Evolutionary conservation across 2,329 filamentous ascomycete species (phyloP).

Genomic region (Tricladium varicosporioides): DNA sequence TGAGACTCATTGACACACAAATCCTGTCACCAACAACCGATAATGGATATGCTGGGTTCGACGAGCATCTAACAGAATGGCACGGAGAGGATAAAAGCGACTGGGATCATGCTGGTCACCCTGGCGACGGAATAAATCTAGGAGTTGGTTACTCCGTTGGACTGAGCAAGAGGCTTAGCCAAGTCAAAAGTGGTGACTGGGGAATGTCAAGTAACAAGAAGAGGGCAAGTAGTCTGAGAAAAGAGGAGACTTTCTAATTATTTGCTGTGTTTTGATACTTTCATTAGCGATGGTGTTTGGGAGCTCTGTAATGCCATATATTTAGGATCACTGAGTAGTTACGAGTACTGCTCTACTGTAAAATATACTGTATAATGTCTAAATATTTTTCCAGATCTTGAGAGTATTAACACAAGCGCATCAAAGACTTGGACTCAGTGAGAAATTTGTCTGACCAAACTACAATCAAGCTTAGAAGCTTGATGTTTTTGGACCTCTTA

Average conservation of each 20-base stretch:
- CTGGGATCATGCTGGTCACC: conserved; percentile 25
- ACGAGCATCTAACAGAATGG: conserved; percentile 7
- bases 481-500: no score
- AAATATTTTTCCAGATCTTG: no score
- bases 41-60: background rate
- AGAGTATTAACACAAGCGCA: no score
- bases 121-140: conserved; percentile 15
- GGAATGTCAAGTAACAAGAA: conserved; percentile 26
- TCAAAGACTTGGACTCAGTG: no score
- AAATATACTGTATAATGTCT: no score
- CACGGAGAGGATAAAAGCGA: conserved; percentile 21
- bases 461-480: no score
- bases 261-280: background rate
- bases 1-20: conserved; percentile 22
- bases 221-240: conserved; percentile 31
- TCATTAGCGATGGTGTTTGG: background rate
- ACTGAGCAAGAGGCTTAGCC: conserved; percentile 28
- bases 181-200: conserved; percentile 31
- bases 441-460: no score
- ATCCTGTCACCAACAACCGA: no score
- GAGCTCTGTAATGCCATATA: background rate
- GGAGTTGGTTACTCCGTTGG: conserved; percentile 27
- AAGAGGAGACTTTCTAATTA: conserved; percentile 23
- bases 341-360: no score
- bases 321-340: background rate